Conservation (phyloP, 768 basidiomycete genomes). For the Auricularia cornea region DNA sequence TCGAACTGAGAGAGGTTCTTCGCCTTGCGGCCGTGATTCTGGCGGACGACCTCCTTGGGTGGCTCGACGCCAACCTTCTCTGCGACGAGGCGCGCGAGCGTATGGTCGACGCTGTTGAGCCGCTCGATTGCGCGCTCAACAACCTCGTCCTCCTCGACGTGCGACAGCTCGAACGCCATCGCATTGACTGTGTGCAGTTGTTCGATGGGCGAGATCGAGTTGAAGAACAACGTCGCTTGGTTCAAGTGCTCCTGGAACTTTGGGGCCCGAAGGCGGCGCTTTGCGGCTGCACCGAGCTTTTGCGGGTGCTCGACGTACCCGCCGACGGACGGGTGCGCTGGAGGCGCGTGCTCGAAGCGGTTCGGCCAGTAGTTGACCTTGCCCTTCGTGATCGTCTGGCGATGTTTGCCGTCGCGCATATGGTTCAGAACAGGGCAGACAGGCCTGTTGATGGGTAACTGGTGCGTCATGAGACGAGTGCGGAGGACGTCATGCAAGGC, state of each 20-base stretch:
- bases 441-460: slow-evolving; percentile 78
- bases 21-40: slow-evolving; percentile 51
- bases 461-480: slow-evolving; percentile 1
- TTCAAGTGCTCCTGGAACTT: slow-evolving; percentile 69
- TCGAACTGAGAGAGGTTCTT: slow-evolving; percentile 51
- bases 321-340: not conserved
- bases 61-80: slow-evolving; percentile 50
- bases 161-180: slow-evolving; percentile 74
- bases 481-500: not conserved
- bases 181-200: slow-evolving; percentile 63
- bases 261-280: slow-evolving; percentile 33
- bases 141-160: slow-evolving; percentile 69
- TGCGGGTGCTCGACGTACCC: slow-evolving; percentile 25
- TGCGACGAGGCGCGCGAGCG: slow-evolving; percentile 64
- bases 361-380: slow-evolving; percentile 80
- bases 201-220: slow-evolving; percentile 65
- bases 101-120: slow-evolving; percentile 64
- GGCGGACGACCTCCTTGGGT: slow-evolving; percentile 41
- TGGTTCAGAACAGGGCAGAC: slow-evolving; percentile 67
- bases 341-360: slow-evolving; percentile 24
- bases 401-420: slow-evolving; percentile 52
- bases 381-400: slow-evolving; percentile 50
- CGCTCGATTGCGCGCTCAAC: slow-evolving; percentile 58
- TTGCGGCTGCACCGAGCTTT: slow-evolving; percentile 43
- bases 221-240: slow-evolving; percentile 77